Base-by-base conservation (phyloP, 106 monocot species). In the Allium fistulosum region DNA sequence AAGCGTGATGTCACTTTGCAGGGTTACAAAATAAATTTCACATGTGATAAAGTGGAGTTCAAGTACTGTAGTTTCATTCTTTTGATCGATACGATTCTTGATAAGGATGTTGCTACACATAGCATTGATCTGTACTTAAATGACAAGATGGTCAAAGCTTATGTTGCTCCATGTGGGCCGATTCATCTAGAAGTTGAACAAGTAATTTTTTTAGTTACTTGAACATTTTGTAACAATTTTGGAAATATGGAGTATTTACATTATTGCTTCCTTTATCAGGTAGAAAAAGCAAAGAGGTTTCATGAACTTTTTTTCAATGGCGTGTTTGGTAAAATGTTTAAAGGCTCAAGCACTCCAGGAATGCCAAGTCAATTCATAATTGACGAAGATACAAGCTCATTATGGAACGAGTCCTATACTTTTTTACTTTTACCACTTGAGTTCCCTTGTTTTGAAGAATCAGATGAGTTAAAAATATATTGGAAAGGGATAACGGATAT, bases 261-360 rank as follows among this genome's bases (percentile, higher is more conserved):
- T 37, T 37, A 37, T 37, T 37, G 37, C 4, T 37, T 37, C 5
- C 37, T 37, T 37, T 37, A 37, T 37, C 5, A 37, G 37, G 76
- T 91, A 58, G 77, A 84, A 17, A 59, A 88, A 66, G 83, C 87
- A 76, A 99, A 93, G 72, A 17, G 72, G 37, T 99, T 93, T 48
- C 99, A 99, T 10, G 90, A 90, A 59, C 67, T 99, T 68, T 83
- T 93, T 73, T 99, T 99, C 53, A 99, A 99, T 80, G 93, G 93
- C 15, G 71, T 87, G 68, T 99, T 99, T 83, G 99, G 99, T 9
- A 89, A 85, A 68, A 65, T 99, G 56, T 81, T 93, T 48, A 75
- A 9, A 17, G 83, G 82, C 49, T 78, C 82, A 7, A 87, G 68
- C 71, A 69, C 75, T 17, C 28, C 76, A 60, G 79, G 74, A 46